Conservation (phyloP, 2,329 filamentous ascomycete genomes). For the Verticillium alfalfae region DNA sequence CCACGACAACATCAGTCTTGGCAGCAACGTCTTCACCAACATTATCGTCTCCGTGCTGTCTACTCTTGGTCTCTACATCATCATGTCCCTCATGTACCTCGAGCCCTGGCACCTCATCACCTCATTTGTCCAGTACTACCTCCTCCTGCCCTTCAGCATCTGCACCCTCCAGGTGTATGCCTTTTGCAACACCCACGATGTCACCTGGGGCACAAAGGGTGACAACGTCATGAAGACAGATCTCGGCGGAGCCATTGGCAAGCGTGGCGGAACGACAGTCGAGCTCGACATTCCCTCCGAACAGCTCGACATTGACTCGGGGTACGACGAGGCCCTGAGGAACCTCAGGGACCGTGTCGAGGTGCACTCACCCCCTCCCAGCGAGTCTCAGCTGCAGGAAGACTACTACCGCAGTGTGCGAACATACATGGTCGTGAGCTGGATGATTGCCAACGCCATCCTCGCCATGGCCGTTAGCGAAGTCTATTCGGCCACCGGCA, state of each 20-base stretch:
- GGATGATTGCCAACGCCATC: slow-evolving; percentile 89
- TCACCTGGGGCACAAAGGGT: slow-evolving; percentile 97
- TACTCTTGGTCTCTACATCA: slow-evolving; percentile 88
- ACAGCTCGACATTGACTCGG: slow-evolving; percentile 95
- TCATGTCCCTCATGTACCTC: slow-evolving; percentile 94
- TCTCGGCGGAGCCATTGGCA: slow-evolving; percentile 76
- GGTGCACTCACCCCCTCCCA: slow-evolving; percentile 56
- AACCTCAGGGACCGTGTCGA: slow-evolving; percentile 92
- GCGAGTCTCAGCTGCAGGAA: slow-evolving; percentile 84
- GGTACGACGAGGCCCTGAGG: slow-evolving; percentile 93
- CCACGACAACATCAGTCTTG: slow-evolving; percentile 46
- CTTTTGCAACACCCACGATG: slow-evolving; percentile 97
- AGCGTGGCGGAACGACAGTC: slow-evolving; percentile 65
- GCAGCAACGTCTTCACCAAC: slow-evolving; percentile 91
- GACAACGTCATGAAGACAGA: slow-evolving; percentile 95
- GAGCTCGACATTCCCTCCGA: slow-evolving; percentile 97
- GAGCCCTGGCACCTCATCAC: slow-evolving; percentile 99
- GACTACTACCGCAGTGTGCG: slow-evolving; percentile 97
- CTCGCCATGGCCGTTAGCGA: slow-evolving; percentile 92
- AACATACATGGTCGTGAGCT: slow-evolving; percentile 95
- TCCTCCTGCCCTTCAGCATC: slow-evolving; percentile 87
- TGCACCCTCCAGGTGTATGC: slow-evolving; percentile 97
- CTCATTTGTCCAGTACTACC: slow-evolving; percentile 83
- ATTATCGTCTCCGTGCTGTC: slow-evolving; percentile 85
- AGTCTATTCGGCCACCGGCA: slow-evolving; percentile 65